Base-by-base conservation (phyloP, 352 stramenopile species). In the Halophytophthora batemanensis region DNA sequence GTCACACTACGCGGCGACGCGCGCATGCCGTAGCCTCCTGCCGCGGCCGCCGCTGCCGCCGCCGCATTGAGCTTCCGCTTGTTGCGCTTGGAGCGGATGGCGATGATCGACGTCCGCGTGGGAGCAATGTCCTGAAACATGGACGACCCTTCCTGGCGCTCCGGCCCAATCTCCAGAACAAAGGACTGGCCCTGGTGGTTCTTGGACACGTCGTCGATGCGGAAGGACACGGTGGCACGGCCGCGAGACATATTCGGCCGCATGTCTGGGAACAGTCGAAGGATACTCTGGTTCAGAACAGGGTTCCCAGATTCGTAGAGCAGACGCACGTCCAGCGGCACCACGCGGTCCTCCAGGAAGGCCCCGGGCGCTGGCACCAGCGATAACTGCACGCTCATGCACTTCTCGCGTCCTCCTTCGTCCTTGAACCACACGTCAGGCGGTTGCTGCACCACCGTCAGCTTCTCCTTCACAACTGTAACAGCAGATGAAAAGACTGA, bases 171-270 rank as follows among this genome's bases (percentile, higher is more conserved):
- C 58, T 96, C 69, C 21, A 98, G 69, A 25, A 88, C 57, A 58
- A 98, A 98, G 22, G 81, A 87, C 75, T 98, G 92, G 37, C 89
- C 91, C 50, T 98, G 96, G 69, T 98, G 95, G 77, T 98, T 98
- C 74, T 98, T 98, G 17, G 86, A 97, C 38, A 98, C 93, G 61
- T 98, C 95, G 59, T 98, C 90, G 44, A 98, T 97, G 23, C 95
- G 87, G 59, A 98, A 95, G n/a, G 84, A 87, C 34, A 98, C 72
- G n/a, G 67, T 80, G 8, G 80, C 80, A 18, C 77, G 80, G 17
- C 89, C 91, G 36, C 82, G 75, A 34, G 75, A 78, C 74, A 97
- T 97, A 57, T 89, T 96, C 39, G 77, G 91, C 33, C 72, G 74
- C 62, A 83, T 96, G 57, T 89, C 87, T 29, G 74, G 84, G 43